Evolutionary conservation across 129 eudicot genomes (phyloP), one percentile per base, ranked within the genome.

Genomic region (Glebionis coronaria): DNA sequence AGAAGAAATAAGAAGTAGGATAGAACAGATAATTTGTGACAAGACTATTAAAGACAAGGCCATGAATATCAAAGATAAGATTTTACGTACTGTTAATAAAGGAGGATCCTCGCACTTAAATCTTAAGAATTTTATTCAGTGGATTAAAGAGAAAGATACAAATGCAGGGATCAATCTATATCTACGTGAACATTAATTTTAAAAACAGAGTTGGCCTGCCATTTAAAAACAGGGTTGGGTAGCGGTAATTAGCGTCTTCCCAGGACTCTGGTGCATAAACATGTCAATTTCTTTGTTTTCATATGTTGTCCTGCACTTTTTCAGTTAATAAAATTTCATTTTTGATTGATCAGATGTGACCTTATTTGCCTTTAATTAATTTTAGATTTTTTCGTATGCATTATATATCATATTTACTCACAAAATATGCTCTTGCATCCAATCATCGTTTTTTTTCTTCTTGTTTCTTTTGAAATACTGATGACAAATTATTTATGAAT

Each of bases 1-100:
- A n/a, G n/a, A n/a, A n/a, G 96, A 89, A 54, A 81, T 83, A 5
- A 68, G 52, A 68, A 64, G 63, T 25, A 89, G 74, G 71, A 57
- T 83, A 42, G 85, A 81, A 0, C 68, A 63, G 29, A 53, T 85
- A 13, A 69, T 89, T 1, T 19, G 44, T 1, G 84, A 82, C 29
- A 20, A 8, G 4, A 44, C 63, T 1, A 74, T 58, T n/a, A 74
- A 74, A 73, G 49, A 2, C 12, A 87, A 67, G 51, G 88, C 85
- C 9, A 10, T 72, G 66, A 63, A 71, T 63, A 80, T 79, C 18
- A 67, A 76, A 56, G 73, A 67, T 49, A 71, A 73, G 47, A 42
- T 35, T 19, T 2, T 58, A 1, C 19, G 5, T 8, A 46, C 65
- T 56, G 59, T 76, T 12, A 25, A 18, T 14, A 21, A 61, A 60